phyloP scores from a whole-genome alignment of 352 stramenopile genomes.

The Globisporangium lucens region DNA sequence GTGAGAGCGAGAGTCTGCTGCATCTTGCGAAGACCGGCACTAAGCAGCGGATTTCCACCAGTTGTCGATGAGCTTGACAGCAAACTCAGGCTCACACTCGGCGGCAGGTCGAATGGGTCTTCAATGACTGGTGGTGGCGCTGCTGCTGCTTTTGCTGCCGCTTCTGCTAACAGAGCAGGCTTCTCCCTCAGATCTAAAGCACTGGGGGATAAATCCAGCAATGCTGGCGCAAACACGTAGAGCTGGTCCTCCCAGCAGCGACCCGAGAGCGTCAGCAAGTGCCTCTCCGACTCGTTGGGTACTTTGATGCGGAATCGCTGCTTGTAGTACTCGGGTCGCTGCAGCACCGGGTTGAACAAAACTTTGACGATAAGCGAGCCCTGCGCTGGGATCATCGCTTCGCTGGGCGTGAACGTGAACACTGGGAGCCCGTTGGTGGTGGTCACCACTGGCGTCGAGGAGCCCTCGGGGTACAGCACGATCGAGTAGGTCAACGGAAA shows the following conservation, averaged over 20 bases:
- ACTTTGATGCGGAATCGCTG: constrained; percentile 61
- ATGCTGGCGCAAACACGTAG: constrained; percentile 44
- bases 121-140: constrained; percentile 30
- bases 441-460: neutral
- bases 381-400: constrained; percentile 56
- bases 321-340: constrained; percentile 54
- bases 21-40: constrained; percentile 43
- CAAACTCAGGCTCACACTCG: constrained; percentile 33
- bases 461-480: constrained; percentile 12
- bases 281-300: constrained; percentile 68
- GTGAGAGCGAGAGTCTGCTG: constrained; percentile 36
- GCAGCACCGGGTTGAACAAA: constrained; percentile 58
- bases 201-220: constrained; percentile 20
- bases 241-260: constrained; percentile 80
- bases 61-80: constrained; percentile 13
- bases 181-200: neutral
- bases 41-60: constrained; percentile 20
- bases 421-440: constrained; percentile 32
- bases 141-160: neutral
- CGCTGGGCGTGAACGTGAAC: constrained; percentile 67
- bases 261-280: constrained; percentile 49
- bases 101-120: constrained; percentile 68
- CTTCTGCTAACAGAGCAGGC: neutral
- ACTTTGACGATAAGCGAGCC: constrained; percentile 53
- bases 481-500: constrained; percentile 68